Evolutionary conservation across 768 basidiomycete species (phyloP).

Genomic region (Lepiota brunneoincarnata): DNA sequence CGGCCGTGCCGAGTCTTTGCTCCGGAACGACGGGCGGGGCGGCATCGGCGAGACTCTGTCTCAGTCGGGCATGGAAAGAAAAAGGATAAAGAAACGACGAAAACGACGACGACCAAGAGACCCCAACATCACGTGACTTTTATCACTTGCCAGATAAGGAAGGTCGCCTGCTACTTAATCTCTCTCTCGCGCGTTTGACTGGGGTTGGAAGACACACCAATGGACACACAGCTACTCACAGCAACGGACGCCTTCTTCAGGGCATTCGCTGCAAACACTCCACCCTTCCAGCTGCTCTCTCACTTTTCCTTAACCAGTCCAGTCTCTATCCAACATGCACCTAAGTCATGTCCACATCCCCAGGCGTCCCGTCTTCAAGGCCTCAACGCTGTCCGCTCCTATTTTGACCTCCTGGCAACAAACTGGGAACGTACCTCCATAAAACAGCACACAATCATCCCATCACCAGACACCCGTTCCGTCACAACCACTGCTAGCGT

Average conservation of each 20-base stretch:
- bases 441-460: conserved; percentile 18
- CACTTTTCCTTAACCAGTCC: conserved; percentile 39
- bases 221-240: conserved; percentile 26
- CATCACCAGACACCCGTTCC: conserved; percentile 23
- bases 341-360: conserved; percentile 30
- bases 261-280: conserved; percentile 31
- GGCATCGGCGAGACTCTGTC: conserved; percentile 28
- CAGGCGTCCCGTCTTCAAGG: conserved; percentile 35
- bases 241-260: conserved; percentile 34
- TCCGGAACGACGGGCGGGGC: conserved; percentile 30
- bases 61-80: neutral
- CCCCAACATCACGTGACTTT: conserved; percentile 1
- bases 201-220: neutral
- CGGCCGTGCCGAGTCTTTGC: conserved; percentile 30
- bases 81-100: neutral
- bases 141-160: conserved; percentile 1
- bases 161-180: neutral
- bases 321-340: conserved; percentile 39
- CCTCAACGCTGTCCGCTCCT: conserved; percentile 45
- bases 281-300: conserved; percentile 30
- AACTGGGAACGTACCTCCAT: conserved; percentile 38
- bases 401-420: conserved; percentile 45
- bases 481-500: conserved; percentile 36
- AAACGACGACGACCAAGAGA: neutral
- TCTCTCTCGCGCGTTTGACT: neutral